phyloP scores from a whole-genome alignment of 2,329 filamentous ascomycete species.

The Raffaelea deltoideospora region DNA sequence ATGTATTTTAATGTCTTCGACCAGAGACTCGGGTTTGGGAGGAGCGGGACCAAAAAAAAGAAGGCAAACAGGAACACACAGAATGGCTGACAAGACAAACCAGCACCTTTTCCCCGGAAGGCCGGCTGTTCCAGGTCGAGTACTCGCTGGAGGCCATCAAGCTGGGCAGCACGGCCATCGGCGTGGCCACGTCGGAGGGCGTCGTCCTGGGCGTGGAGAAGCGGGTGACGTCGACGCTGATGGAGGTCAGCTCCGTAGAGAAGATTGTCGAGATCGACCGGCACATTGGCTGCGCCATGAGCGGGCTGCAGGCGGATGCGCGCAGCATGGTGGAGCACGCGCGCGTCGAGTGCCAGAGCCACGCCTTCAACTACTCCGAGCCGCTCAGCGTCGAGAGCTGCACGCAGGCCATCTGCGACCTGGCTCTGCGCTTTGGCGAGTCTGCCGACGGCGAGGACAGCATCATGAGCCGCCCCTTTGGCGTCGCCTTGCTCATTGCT shows the following conservation, averaged over 20 bases:
- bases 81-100: too few relatives aligned
- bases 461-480: constrained; percentile 96
- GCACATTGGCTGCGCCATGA: constrained; percentile 99
- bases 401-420: constrained; percentile 96
- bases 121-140: constrained; percentile 99
- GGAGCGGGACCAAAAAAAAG: too few relatives aligned
- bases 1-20: too few relatives aligned
- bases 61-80: background rate
- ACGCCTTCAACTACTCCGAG: constrained; percentile 97
- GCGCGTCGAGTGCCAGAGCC: constrained; percentile 91
- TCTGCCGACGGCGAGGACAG: constrained; percentile 95
- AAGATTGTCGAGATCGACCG: constrained; percentile 99
- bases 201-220: constrained; percentile 97
- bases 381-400: constrained; percentile 89
- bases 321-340: constrained; percentile 97
- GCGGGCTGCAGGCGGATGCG: constrained; percentile 90
- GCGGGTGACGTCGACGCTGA: constrained; percentile 91
- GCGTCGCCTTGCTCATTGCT: constrained; percentile 89
- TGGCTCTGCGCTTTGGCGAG: constrained; percentile 92
- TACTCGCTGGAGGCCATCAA: constrained; percentile 99
- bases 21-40: too few relatives aligned
- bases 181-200: constrained; percentile 87
- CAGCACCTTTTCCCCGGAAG: constrained; percentile 98
- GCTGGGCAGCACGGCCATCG: constrained; percentile 94
- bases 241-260: constrained; percentile 95